phyloP scores from a whole-genome alignment of 1,284 basidiomycete genomes.

The Neolentinus lepideus region DNA sequence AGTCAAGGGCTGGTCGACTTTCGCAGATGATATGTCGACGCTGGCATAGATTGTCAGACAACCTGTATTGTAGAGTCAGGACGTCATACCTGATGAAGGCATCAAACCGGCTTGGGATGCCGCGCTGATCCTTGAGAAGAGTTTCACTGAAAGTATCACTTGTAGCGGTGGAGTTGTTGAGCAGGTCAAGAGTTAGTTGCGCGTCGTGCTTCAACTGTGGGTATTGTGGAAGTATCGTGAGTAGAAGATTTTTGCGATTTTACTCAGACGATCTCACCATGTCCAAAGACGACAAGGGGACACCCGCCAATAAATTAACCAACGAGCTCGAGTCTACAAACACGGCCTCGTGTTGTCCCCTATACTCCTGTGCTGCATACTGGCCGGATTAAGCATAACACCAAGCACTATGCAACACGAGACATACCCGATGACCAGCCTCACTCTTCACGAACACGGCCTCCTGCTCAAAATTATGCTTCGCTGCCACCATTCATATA shows the following conservation, averaged over 20 bases:
- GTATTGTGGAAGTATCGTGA: background rate
- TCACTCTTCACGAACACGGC: slow-evolving; percentile 58
- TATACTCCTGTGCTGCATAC: slow-evolving; percentile 53
- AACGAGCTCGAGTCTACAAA: slow-evolving; percentile 80
- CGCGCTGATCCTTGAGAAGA: slow-evolving; percentile 67
- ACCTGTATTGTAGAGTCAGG: background rate
- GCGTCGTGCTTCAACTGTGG: slow-evolving; percentile 73
- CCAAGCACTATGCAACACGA: slow-evolving; percentile 2
- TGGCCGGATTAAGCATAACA: slow-evolving; percentile 18
- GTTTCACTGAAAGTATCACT: slow-evolving; percentile 68
- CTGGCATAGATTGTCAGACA: slow-evolving; percentile 27
- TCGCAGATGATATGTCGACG: slow-evolving; percentile 52
- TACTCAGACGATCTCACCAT: slow-evolving; percentile 39
- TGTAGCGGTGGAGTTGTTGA: slow-evolving; percentile 38
- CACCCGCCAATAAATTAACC: slow-evolving; percentile 76
- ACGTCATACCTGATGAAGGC: slow-evolving; percentile 46
- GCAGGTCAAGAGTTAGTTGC: slow-evolving; percentile 55
- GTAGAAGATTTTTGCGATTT: background rate
- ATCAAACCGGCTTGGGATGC: slow-evolving; percentile 58
- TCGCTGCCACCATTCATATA: slow-evolving; percentile 40
- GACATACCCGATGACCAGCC: slow-evolving; percentile 40
- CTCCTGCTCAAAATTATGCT: slow-evolving; percentile 60
- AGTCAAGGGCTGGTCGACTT: slow-evolving; percentile 37
- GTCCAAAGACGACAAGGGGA: slow-evolving; percentile 66
- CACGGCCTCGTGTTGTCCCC: slow-evolving; percentile 39